Evolutionary conservation across 1,284 basidiomycete species (phyloP).

Genomic region (Boletus mariae): DNA sequence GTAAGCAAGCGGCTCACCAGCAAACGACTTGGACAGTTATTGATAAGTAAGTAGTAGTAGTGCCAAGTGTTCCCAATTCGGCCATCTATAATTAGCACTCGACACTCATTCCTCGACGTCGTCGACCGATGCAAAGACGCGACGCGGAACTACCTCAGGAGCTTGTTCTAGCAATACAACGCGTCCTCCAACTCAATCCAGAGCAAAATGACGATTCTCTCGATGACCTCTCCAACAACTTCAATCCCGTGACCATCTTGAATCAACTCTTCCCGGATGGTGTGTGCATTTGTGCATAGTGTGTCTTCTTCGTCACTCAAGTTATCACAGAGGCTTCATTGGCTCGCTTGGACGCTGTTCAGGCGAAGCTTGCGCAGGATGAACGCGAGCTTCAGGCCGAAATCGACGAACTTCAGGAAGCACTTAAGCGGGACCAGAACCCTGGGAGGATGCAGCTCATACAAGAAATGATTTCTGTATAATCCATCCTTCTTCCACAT

Average conservation of each 20-base stretch:
- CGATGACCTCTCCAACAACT: constrained; percentile 55
- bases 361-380: constrained; percentile 55
- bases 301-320: constrained; percentile 1
- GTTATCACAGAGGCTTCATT: constrained; percentile 58
- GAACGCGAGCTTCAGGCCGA: constrained; percentile 68
- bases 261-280: constrained; percentile 78
- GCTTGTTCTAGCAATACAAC: constrained; percentile 63
- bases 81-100: background rate
- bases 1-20: background rate
- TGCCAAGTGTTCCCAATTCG: constrained; percentile 11
- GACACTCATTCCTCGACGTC: background rate
- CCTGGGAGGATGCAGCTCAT: constrained; percentile 82
- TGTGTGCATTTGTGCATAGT: constrained; percentile 33
- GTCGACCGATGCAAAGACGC: constrained; percentile 22
- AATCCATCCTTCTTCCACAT: constrained; percentile 13
- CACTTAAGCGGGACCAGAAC: constrained; percentile 75
- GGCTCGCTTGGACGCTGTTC: constrained; percentile 59
- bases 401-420: constrained; percentile 62
- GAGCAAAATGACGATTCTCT: constrained; percentile 48
- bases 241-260: constrained; percentile 56
- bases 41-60: background rate
- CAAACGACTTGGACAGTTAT: background rate
- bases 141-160: constrained; percentile 59
- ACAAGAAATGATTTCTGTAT: constrained; percentile 89
- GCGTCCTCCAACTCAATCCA: constrained; percentile 54